Evolutionary conservation across 805 yeast species (phyloP), one percentile per base, ranked within the genome.

Genomic region (Kuraishia floccosa): DNA sequence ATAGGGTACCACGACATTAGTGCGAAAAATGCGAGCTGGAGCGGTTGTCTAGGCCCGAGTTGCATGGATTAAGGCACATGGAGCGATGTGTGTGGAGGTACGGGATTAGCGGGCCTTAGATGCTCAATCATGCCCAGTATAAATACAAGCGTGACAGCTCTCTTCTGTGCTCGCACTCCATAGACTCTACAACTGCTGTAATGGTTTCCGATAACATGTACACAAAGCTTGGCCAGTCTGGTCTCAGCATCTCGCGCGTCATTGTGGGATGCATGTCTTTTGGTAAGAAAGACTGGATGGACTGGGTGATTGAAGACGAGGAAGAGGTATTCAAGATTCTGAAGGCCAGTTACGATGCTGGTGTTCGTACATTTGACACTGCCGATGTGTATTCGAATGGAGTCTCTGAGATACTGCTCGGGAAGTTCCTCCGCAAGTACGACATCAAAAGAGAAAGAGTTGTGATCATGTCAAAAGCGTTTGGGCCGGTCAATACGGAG

Each of bases 241-340:
- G 77, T 2, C 50, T 72, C 25, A 58, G 60, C 38, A 55, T 71
- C 24, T 63, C 76, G 21, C 58, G 58, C 22, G 44, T 70, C 17
- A 54, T 72, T 32, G 63, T 70, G 8, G 79, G 77, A 8, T 68
- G 73, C 39, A 69, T 70, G 77, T 50, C 68, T 2, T 66, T 49
- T 39, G 76, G 77, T 9, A 33, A 35, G 11, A 63, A 62, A 37
- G 26, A 31, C 3, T 65, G 68, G 68, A 53, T 54, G 2, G 56
- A 54, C 11, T 65, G 69, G 68, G 58, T 63, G 25, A 38, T 58
- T 27, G 67, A 61, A 12, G 72, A 69, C 37, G 69, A 68, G 36
- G 68, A 63, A 16, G 39, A 54, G 39, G 57, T 64, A 7, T 63
- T 67, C 35, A 37, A 38, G 11, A 47, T 65, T 14, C 41, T 68